Evolutionary conservation across 2,329 filamentous ascomycete species (phyloP), one percentile per base, ranked within the genome.

Genomic region (Anisogramma anomala): DNA sequence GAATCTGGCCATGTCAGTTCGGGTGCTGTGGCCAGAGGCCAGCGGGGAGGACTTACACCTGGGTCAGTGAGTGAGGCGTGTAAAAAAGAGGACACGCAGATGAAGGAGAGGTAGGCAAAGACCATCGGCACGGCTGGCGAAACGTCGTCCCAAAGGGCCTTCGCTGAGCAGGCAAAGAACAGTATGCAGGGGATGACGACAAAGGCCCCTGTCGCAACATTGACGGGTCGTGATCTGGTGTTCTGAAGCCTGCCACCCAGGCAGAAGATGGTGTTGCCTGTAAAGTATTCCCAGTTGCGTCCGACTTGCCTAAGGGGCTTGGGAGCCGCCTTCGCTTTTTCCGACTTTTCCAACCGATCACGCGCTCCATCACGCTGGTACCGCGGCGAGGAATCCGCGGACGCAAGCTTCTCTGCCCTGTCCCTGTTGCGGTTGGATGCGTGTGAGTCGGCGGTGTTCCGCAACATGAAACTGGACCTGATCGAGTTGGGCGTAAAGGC

Each of bases 61-160:
- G 91, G 89, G 62, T 98, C 89, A 33, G 89, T 84, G 39, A 83
- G 73, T 3, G 91, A 95, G 3, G 89, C 91, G 62, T 95, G 89
- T 41, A 95, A 55, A 56, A 96, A 98, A 3, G 91, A 96, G 18
- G 88, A 94, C 35, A 95, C 69, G 61, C 84, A 93, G 20, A 98
- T 69, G 58, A 83, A 88, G 54, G 86, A 86, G n/a, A 95, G 56
- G 58, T 98, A 98, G 39, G 78, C 88, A 64, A 94, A 96, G 32
- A 85, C 62, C 52, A 96, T 77, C 39, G 91, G 91, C 53, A 96
- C 77, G 39, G 86, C 87, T 23, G 88, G 88, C 27, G 85, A 93
- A 49, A 94, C 72, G 53, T 94, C 72, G 51, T 79, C 68, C 87
- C 87, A 95, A 39, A 94, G 59, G 75, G 83, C 94, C 17, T 84